These are phyloP conservation scores for Aspergillus sclerotioniger DNA, from an alignment of 495 filamentous ascomycete species.

Conservation along the genomic window DNA sequence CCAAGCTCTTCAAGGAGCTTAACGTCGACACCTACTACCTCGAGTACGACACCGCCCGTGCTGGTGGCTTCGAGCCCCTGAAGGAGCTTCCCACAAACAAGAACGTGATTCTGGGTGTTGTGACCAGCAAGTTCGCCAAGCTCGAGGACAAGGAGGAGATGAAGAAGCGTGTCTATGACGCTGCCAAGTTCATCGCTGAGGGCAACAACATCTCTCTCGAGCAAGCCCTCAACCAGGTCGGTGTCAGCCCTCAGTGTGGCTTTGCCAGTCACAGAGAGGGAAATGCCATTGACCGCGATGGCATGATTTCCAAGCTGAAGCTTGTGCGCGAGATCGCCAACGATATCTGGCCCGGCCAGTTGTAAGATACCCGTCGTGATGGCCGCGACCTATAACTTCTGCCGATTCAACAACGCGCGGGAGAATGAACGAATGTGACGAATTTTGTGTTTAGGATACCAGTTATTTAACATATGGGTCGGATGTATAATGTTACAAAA, in stretches of 20 bases:
- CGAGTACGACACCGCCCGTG: constrained; percentile 75
- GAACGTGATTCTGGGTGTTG: constrained; percentile 72
- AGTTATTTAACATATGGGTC: constrained; percentile 13
- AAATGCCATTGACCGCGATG: constrained; percentile 61
- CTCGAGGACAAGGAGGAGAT: constrained; percentile 74
- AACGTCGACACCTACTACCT: constrained; percentile 79
- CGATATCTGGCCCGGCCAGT: constrained; percentile 69
- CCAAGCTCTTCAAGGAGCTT: constrained; percentile 73
- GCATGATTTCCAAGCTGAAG: constrained; percentile 68
- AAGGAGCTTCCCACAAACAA: constrained; percentile 68
- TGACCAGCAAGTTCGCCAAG: constrained; percentile 70
- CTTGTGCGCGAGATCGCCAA: constrained; percentile 68
- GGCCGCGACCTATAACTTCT: not conserved
- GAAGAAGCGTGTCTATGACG: constrained; percentile 63
- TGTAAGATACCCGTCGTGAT: constrained; percentile 18
- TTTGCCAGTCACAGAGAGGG: constrained; percentile 72
- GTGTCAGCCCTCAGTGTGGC: constrained; percentile 76
- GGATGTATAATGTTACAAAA: not conserved
- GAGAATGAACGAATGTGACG: constrained; percentile 7
- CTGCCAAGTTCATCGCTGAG: constrained; percentile 69
- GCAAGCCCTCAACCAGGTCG: constrained; percentile 65
- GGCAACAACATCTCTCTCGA: constrained; percentile 61
- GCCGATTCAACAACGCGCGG: constrained; percentile 5
- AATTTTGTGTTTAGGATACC: constrained; percentile 9
- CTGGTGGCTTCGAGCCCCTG: constrained; percentile 77